Evolutionary conservation across 164 flowering plant genomes (phyloP).

Genomic region (Cinnamomum micranthum): DNA sequence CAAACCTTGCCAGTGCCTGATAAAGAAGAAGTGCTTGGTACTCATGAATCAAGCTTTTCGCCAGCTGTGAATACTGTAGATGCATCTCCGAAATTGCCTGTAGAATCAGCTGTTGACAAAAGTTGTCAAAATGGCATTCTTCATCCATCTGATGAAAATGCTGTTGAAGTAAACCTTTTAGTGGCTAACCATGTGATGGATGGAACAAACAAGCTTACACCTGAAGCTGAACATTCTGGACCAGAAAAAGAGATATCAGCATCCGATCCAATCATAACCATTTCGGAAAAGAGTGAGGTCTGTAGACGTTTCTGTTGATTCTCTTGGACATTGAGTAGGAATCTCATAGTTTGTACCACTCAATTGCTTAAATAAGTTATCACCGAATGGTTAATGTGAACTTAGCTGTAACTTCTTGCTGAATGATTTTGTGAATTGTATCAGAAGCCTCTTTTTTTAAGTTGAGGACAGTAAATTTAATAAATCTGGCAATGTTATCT

Average conservation of each 20-base stretch:
- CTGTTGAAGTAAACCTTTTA: conserved; percentile 4
- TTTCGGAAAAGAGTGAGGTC: neutral
- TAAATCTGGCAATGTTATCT: conserved; percentile 1
- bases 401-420: neutral
- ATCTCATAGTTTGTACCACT: neutral
- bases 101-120: conserved; percentile 6
- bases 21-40: conserved; percentile 2
- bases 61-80: conserved; percentile 5
- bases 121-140: conserved; percentile 13
- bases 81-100: conserved; percentile 12
- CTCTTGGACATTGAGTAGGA: neutral
- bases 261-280: conserved; percentile 3
- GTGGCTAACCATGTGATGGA: neutral
- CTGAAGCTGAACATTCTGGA: conserved; percentile 13
- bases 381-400: neutral
- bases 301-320: neutral
- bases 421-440: neutral
- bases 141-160: neutral
- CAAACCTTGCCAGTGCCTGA: conserved; percentile 13
- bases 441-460: neutral
- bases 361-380: neutral
- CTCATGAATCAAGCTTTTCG: conserved; percentile 10
- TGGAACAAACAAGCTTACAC: neutral
- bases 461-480: neutral
- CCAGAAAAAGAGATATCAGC: conserved; percentile 14